phyloP scores from a whole-genome alignment of 495 filamentous ascomycete genomes.

The Neohortaea acidophila region DNA sequence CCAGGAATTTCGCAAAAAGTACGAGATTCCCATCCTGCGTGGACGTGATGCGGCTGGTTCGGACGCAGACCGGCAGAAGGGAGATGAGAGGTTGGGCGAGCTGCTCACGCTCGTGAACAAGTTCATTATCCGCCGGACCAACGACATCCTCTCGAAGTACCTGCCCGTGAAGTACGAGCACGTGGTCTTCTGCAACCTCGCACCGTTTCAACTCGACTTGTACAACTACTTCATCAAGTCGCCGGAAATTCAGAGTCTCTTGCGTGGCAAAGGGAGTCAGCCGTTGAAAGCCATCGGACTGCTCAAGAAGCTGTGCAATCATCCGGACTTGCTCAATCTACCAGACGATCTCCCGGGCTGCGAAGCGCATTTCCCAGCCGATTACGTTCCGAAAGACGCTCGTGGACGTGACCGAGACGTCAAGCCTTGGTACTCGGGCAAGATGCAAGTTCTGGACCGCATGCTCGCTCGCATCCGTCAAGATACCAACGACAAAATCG shows the following conservation, averaged over 20 bases:
- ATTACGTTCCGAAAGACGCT: conserved; percentile 75
- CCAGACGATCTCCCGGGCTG: conserved; percentile 74
- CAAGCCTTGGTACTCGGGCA: conserved; percentile 92
- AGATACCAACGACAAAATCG: conserved; percentile 98
- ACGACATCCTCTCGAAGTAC: conserved; percentile 97
- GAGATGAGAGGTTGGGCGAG: conserved; percentile 69
- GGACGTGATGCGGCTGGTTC: conserved; percentile 84
- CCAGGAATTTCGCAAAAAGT: conserved; percentile 86
- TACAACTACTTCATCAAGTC: conserved; percentile 96
- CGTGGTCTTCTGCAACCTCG: conserved; percentile 97
- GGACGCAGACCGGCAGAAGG: conserved; percentile 65
- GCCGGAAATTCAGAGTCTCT: conserved; percentile 81
- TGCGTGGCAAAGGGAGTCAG: conserved; percentile 89
- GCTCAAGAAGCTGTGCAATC: conserved; percentile 97
- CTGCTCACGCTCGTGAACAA: conserved; percentile 82
- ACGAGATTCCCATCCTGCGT: conserved; percentile 79
- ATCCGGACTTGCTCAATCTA: conserved; percentile 83
- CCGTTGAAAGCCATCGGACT: conserved; percentile 92
- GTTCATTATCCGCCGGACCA: conserved; percentile 96
- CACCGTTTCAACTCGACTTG: conserved; percentile 78
- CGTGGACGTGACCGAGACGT: conserved; percentile 83
- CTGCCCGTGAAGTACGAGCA: conserved; percentile 98
- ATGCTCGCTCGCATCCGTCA: conserved; percentile 95
- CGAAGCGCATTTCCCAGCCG: conserved; percentile 68
- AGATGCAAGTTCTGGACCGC: conserved; percentile 94